Evolutionary conservation across 2,329 filamentous ascomycete genomes (phyloP).

Genomic region (Sclerotinia minor): DNA sequence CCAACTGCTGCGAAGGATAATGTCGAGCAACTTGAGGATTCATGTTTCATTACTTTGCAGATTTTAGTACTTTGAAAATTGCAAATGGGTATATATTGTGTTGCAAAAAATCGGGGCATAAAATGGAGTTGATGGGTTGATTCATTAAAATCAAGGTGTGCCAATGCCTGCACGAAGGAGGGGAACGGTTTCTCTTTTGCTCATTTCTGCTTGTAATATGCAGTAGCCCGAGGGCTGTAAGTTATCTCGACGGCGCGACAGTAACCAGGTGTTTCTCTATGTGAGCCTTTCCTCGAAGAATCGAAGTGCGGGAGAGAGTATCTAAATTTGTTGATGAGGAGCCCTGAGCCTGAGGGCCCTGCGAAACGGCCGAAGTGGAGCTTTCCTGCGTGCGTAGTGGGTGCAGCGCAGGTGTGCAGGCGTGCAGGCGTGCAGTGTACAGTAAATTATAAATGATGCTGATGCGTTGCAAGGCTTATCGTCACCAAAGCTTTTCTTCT

Average conservation of each 20-base stretch:
- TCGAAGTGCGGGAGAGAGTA: conserved; percentile 9
- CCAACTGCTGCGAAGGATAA: conserved; percentile 43
- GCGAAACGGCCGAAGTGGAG: conserved; percentile 22
- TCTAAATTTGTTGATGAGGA: conserved; percentile 9
- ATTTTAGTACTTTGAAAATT: conserved; percentile 25
- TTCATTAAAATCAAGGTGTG: conserved; percentile 36
- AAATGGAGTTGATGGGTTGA: conserved; percentile 29
- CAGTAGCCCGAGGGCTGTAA: conserved; percentile 24
- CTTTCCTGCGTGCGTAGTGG: conserved; percentile 13
- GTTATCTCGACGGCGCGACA: conserved; percentile 19
- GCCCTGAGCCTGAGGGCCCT: conserved; percentile 12
- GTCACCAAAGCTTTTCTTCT: background rate
- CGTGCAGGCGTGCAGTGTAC: background rate
- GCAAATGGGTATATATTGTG: conserved; percentile 31
- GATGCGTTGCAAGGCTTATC: conserved; percentile 26
- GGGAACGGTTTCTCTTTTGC: conserved; percentile 37
- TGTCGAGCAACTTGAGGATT: conserved; percentile 49
- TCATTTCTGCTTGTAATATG: conserved; percentile 39
- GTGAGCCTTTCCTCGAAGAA: background rate
- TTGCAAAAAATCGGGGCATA: conserved; percentile 27
- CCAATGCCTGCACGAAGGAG: conserved; percentile 43
- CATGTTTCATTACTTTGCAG: conserved; percentile 44
- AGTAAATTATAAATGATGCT: conserved; percentile 13
- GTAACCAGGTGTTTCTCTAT: background rate
- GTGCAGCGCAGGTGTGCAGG: background rate